Base-by-base conservation (phyloP, 2,329 filamentous ascomycete species). In the Neophaeococcomyces mojaviensis region DNA sequence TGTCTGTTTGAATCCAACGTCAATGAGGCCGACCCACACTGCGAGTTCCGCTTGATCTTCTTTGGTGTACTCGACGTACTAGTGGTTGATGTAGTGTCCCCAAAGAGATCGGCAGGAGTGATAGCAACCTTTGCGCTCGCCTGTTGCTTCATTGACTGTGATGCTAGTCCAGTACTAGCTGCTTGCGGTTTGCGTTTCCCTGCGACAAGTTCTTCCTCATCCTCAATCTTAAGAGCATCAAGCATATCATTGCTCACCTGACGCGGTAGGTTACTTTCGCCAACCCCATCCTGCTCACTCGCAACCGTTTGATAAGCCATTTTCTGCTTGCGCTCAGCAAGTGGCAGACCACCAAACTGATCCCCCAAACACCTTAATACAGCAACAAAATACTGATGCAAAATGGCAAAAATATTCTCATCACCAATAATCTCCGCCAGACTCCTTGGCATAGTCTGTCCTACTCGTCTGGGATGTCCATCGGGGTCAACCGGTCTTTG, bases 381-480 rank as follows among this genome's bases (percentile, higher is more conserved):
- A n/a, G 64, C 66, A 15, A 72, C 68, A 58, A 79, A 79, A 44
- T 72, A 64, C 26, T 68, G 69, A 58, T 79, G 76, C 7, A 79
- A 60, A 51, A 77, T 72, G 9, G 76, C 71, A 54, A 79, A 79
- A 53, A 79, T 74, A 59, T 72, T 70, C 48, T 76, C 74, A 46
- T 76, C 73, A 31, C 76, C 76, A 4, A 77, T 72, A 40, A 79
- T 77, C 56, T 79, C 76, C 12, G 72, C 69, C n/a, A 79, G 61
- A 45, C 72, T 75, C 50, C 76, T 71, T 18, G 75, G 73, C 39
- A 72, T 70, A 55, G 74, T 72, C 46, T 75, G 73, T 39, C 73
- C 73, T 4, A 67, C 68, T 7, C 73, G 65, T 37, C 75, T 69
- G 32, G 72, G 68, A 48, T 73, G 73, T 5, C 76, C 75, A 54